Evolutionary conservation across 2,329 filamentous ascomycete genomes (phyloP).

Genomic region (Juglanconis juglandina): DNA sequence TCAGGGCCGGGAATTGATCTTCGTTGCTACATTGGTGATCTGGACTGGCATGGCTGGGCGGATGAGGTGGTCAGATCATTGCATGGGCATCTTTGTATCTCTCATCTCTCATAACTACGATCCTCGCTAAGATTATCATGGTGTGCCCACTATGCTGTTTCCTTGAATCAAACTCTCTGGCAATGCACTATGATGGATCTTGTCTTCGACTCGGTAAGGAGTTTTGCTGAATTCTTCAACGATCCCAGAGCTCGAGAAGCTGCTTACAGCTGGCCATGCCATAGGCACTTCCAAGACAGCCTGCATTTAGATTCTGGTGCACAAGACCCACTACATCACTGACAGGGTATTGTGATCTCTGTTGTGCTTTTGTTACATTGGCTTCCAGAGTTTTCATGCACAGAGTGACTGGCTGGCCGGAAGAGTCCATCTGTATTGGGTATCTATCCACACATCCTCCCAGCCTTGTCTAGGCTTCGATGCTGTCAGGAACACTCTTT

Average conservation of each 20-base stretch:
- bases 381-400: too few species aligned
- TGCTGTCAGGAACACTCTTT: neutral
- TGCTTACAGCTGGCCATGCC: neutral
- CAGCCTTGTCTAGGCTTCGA: neutral
- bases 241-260: too few species aligned
- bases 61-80: neutral
- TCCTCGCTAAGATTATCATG: neutral
- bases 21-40: neutral
- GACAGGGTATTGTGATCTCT: too few species aligned
- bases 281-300: neutral
- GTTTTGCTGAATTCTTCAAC: neutral
- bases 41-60: neutral
- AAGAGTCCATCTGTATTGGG: neutral
- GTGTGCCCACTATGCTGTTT: neutral
- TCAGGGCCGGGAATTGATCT: neutral
- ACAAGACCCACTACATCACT: too few species aligned
- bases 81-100: too few species aligned
- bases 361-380: too few species aligned
- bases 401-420: neutral
- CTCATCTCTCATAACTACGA: neutral
- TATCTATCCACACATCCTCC: constrained; percentile 6
- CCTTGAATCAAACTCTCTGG: neutral
- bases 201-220: neutral
- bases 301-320: too few species aligned
- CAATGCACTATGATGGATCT: neutral